These are phyloP conservation scores for Skeletonema tropicum DNA, from an alignment of 108 stramenopile species.

Conservation along the genomic window DNA sequence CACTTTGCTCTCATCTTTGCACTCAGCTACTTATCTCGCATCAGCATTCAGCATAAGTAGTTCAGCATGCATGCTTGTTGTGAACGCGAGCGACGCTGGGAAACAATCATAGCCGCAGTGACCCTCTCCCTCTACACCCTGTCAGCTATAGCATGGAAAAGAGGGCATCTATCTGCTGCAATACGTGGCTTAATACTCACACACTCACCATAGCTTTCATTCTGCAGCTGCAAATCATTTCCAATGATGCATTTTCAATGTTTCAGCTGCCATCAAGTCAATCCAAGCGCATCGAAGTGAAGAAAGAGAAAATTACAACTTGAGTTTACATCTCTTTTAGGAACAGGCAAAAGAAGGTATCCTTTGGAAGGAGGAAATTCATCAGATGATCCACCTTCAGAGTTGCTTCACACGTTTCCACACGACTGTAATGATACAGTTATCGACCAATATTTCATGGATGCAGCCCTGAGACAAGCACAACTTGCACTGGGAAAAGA, in stretches of 20 bases:
- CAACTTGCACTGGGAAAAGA: constrained; percentile 45
- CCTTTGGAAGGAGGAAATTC: neutral
- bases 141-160: too few species aligned
- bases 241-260: constrained; percentile 2
- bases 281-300: neutral
- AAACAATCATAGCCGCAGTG: too few species aligned
- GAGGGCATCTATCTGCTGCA: neutral
- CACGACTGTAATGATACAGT: neutral
- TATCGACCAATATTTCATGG: constrained; percentile 74
- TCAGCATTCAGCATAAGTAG: too few species aligned
- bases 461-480: constrained; percentile 67
- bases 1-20: too few species aligned
- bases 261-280: neutral
- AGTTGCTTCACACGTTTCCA: neutral
- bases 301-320: neutral
- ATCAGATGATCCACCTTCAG: neutral
- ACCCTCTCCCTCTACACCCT: too few species aligned
- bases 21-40: too few species aligned
- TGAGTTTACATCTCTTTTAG: neutral
- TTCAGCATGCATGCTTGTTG: too few species aligned
- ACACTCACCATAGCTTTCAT: neutral
- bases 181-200: neutral
- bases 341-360: neutral
- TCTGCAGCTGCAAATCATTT: neutral
- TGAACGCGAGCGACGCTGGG: too few species aligned